phyloP scores from a whole-genome alignment of 768 basidiomycete species.

The Tulasnella sp. region DNA sequence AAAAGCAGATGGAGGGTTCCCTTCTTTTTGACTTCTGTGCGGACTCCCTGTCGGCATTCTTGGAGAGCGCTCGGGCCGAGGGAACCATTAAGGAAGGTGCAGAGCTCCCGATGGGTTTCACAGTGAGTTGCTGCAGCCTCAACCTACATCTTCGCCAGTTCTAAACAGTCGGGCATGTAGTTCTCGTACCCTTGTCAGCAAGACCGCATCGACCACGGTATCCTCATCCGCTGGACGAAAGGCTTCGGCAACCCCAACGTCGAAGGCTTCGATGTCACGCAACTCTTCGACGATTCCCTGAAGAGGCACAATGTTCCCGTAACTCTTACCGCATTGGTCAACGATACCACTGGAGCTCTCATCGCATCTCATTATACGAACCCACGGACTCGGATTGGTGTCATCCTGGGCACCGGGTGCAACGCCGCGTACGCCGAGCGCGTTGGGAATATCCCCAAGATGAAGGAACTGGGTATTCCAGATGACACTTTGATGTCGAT shows the following conservation, averaged over 20 bases:
- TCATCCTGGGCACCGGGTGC: slow-evolving; percentile 97
- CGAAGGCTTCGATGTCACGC: slow-evolving; percentile 90
- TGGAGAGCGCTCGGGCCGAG: slow-evolving; percentile 55
- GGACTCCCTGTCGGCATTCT: slow-evolving; percentile 86
- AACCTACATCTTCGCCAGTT: too few relatives aligned
- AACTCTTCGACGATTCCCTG: slow-evolving; percentile 86
- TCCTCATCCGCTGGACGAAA: slow-evolving; percentile 99
- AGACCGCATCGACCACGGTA: slow-evolving; percentile 89
- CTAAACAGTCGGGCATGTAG: slow-evolving; percentile 41
- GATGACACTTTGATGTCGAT: slow-evolving; percentile 78
- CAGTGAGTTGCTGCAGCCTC: slow-evolving; percentile 58
- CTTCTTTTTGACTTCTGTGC: slow-evolving; percentile 98
- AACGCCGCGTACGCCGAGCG: slow-evolving; percentile 99
- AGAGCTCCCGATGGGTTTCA: slow-evolving; percentile 84
- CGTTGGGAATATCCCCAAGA: slow-evolving; percentile 82
- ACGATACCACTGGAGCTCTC: slow-evolving; percentile 97
- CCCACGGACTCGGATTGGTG: slow-evolving; percentile 86
- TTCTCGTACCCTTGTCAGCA: slow-evolving; percentile 99
- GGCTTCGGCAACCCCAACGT: slow-evolving; percentile 92
- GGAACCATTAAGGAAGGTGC: slow-evolving; percentile 50
- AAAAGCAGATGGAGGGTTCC: slow-evolving; percentile 97
- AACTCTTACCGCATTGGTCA: slow-evolving; percentile 83
- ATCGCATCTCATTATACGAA: slow-evolving; percentile 97
- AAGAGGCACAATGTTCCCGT: slow-evolving; percentile 79
- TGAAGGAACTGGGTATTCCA: slow-evolving; percentile 67